These are phyloP conservation scores for Eutrema heterophyllum DNA, from an alignment of 345 rosid genomes.

Conservation along the genomic window DNA sequence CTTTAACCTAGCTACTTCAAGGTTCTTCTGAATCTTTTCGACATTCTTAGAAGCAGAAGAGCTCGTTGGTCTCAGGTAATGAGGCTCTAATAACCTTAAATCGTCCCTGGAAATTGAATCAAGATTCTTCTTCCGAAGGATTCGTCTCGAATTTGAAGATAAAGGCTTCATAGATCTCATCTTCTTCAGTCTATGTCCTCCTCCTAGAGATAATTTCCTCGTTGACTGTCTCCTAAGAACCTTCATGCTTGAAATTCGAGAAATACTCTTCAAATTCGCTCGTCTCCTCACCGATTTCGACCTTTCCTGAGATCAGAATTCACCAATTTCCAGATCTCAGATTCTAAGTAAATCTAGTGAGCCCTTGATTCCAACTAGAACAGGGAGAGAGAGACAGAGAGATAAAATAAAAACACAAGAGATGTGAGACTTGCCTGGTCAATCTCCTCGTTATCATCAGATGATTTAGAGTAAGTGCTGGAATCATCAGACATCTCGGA, in stretches of 20 bases:
- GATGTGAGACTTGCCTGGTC: conserved; percentile 24
- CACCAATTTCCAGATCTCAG: conserved; percentile 15
- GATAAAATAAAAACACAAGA: not conserved
- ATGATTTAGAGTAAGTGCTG: conserved; percentile 27
- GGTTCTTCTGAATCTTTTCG: conserved; percentile 21
- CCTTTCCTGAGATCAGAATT: conserved; percentile 38
- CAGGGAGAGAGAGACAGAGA: not conserved
- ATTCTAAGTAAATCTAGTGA: conserved; percentile 5
- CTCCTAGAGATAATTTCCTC: conserved; percentile 39
- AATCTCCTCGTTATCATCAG: conserved; percentile 22
- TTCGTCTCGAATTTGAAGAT: conserved; percentile 9
- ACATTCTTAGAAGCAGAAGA: conserved; percentile 31
- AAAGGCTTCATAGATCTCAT: conserved; percentile 39
- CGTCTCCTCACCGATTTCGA: conserved; percentile 32
- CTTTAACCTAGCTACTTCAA: conserved; percentile 30
- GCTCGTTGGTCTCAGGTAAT: conserved; percentile 33
- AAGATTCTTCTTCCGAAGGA: conserved; percentile 1
- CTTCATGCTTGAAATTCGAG: conserved; percentile 48
- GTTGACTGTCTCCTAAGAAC: conserved; percentile 40
- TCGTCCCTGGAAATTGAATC: conserved; percentile 4
- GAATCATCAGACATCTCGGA: conserved; percentile 34
- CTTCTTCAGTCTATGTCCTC: conserved; percentile 42
- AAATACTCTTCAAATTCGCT: conserved; percentile 34
- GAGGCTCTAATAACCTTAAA: conserved; percentile 19
- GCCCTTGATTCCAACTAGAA: conserved; percentile 15